Base-by-base conservation (phyloP, 2,329 filamentous ascomycete genomes). In the Emmonsia crescens region DNA sequence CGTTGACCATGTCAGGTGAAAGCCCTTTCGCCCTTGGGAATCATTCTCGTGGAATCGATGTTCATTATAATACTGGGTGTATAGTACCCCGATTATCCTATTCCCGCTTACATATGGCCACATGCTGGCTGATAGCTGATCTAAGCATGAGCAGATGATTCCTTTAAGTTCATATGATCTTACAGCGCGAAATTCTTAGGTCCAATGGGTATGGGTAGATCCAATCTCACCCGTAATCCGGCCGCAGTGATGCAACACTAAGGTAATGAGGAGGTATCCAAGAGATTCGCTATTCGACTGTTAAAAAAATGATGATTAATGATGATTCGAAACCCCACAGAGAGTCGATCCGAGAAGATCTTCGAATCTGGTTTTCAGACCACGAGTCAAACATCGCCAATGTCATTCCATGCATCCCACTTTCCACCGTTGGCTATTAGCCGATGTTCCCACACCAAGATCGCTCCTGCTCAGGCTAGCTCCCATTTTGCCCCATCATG, bases 161-260 rank as follows among this genome's bases (percentile, higher is more conserved):
- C 16, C 55, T 57, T 21, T 44, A 31, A 31, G 36, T 38, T 57
- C 55, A 57, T 36, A 38, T 57, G 55, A 57, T 57, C 55, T 57
- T 29, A 31, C 31, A 24, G 16, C 55, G 16, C 6, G 29, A n/a
- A 24, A 24, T 46, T 57, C 16, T 16, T 16, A 57, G 19, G 38
- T 27, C 55, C 55, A 57, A 57, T 57, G 24, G 40, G 14, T 42
- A 9, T 57, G 38, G 33, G 55, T 27, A 42, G 55, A 57, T n/a
- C 40, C 21, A 19, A 38, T 44, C 36, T 44, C 33, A 29, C 12
- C 36, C 55, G 38, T 44, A 46, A 57, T 57, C 55, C 27, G 24
- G 24, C 29, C 36, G 21, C 38, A 19, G 38, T 31, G 54, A 42
- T 57, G 55, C 55, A 27, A 31, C 38, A 29, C 55, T 57, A 44